Percentiles rank a stretch among this genome's conserved stretches.
Conservation (phyloP, 768 basidiomycete species). For the Serendipita sp. region DNA sequence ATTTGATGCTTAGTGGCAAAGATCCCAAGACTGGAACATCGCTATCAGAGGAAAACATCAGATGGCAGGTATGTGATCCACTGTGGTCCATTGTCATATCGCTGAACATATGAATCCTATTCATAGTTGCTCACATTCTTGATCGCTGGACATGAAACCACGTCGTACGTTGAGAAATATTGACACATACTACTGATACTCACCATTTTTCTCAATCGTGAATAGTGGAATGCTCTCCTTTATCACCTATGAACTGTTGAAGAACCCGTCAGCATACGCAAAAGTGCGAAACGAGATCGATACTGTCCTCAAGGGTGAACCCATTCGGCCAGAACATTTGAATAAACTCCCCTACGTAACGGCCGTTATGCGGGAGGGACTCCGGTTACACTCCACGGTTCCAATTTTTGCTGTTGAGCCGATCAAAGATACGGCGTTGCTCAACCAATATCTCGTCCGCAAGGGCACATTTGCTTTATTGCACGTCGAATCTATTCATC, state of each 20-base stretch:
- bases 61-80: constrained; percentile 24
- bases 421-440: constrained; percentile 24
- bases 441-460: constrained; percentile 28
- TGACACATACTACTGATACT: too few species aligned
- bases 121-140: constrained; percentile 32
- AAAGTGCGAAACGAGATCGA: constrained; percentile 35
- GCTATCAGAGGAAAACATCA: constrained; percentile 28
- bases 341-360: constrained; percentile 29
- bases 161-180: constrained; percentile 12
- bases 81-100: neutral
- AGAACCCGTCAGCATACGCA: constrained; percentile 28
- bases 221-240: constrained; percentile 25
- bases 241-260: constrained; percentile 29
- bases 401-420: constrained; percentile 23
- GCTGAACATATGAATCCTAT: neutral
- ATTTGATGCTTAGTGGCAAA: constrained; percentile 30
- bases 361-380: constrained; percentile 22
- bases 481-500: constrained; percentile 21
- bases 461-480: constrained; percentile 20
- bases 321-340: constrained; percentile 26
- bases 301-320: constrained; percentile 22
- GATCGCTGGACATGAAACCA: constrained; percentile 32
- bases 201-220: neutral
- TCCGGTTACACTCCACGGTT: constrained; percentile 27
- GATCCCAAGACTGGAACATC: constrained; percentile 31